These are phyloP conservation scores for Phanerodontia chrysosporium DNA, from an alignment of 768 basidiomycete genomes.

Conservation along the genomic window DNA sequence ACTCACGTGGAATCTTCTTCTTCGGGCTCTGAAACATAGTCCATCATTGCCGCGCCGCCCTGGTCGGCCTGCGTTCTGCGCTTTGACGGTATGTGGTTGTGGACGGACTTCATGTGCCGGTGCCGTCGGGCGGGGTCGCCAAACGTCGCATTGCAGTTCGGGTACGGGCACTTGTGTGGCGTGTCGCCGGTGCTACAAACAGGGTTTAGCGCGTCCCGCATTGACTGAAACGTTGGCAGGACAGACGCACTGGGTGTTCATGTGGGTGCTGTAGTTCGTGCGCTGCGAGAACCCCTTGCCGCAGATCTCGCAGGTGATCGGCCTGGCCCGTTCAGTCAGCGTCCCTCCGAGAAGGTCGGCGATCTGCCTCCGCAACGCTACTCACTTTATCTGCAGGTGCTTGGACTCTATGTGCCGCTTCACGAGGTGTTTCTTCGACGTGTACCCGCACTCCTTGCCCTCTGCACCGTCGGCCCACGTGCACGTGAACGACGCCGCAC, in stretches of 20 bases:
- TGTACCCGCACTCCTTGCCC: constrained; percentile 35
- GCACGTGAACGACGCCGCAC: constrained; percentile 31
- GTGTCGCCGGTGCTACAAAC: constrained; percentile 47
- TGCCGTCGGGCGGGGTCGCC: constrained; percentile 64
- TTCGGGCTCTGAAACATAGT: constrained; percentile 22
- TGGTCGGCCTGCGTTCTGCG: constrained; percentile 40
- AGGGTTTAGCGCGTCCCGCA: background rate
- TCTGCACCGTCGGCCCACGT: constrained; percentile 35
- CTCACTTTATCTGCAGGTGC: constrained; percentile 58
- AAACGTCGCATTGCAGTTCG: constrained; percentile 48
- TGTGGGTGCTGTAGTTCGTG: constrained; percentile 54
- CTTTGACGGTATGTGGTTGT: constrained; percentile 45
- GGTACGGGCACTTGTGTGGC: constrained; percentile 48
- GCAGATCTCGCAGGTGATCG: constrained; percentile 49
- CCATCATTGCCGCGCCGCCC: background rate
- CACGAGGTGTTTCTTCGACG: constrained; percentile 58
- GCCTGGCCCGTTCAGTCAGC: constrained; percentile 30
- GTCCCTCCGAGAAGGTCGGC: constrained; percentile 7
- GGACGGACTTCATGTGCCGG: constrained; percentile 50
- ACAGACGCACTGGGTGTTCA: constrained; percentile 44
- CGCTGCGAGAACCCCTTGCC: constrained; percentile 53
- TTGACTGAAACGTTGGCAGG: background rate
- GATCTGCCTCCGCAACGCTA: constrained; percentile 14
- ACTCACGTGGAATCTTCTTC: constrained; percentile 13
- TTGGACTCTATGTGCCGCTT: constrained; percentile 65